A percentile compares a stretch with the other conserved stretches of the same genome.
These are phyloP conservation scores for Panellus pusillus DNA, from an alignment of 768 basidiomycete species.

Conservation along the genomic window DNA sequence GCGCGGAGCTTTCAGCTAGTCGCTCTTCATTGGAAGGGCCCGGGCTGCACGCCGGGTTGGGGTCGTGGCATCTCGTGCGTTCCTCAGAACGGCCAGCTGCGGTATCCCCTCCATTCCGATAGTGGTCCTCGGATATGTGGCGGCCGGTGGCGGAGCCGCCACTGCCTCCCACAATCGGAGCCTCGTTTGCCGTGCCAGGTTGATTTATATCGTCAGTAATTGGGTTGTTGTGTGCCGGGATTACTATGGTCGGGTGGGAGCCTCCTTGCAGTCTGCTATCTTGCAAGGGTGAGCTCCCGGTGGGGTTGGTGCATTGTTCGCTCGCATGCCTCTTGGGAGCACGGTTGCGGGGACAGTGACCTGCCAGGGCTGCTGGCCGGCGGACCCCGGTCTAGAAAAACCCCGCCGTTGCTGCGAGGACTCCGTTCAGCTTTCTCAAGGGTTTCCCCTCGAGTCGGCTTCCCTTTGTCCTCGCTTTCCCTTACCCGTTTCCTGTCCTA, in stretches of 20 bases:
- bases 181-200: background rate
- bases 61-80: background rate
- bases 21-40: background rate
- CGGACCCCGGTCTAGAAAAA: slow-evolving; percentile 7
- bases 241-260: background rate
- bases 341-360: background rate
- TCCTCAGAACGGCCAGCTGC: slow-evolving; percentile 3
- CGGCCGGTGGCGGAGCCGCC: slow-evolving; percentile 6
- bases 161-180: background rate
- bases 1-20: background rate
- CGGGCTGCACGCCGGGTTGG: background rate
- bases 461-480: background rate
- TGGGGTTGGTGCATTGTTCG: too few species aligned
- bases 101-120: background rate
- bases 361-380: slow-evolving; percentile 17
- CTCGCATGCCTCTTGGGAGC: background rate
- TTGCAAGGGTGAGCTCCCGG: too few species aligned
- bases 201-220: too few species aligned
- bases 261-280: background rate
- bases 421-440: too few species aligned
- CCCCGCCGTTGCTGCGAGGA: slow-evolving; percentile 10
- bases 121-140: background rate
- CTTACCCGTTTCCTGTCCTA: slow-evolving; percentile 7
- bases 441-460: background rate
- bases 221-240: too few species aligned